Conservation (phyloP, 108 stramenopile species). For the Mediolabrus comicus region DNA sequence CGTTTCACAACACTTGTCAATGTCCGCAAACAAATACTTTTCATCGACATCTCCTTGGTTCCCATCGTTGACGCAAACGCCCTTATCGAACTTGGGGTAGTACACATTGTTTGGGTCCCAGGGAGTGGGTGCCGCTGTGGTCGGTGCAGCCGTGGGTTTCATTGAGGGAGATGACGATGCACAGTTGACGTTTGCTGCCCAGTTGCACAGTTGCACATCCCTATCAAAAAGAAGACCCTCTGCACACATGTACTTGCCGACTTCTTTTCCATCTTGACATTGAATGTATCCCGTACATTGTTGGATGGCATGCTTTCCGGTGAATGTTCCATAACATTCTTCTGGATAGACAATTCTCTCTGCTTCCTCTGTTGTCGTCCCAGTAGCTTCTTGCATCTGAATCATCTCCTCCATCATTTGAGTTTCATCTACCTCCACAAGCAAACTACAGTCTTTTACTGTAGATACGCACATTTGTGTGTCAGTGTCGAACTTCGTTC, state of each 20-base stretch:
- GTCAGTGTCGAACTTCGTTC: slow-evolving; percentile 12
- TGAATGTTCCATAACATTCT: not conserved
- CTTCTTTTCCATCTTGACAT: slow-evolving; percentile 2
- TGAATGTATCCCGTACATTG: slow-evolving; percentile 15
- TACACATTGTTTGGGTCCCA: slow-evolving; percentile 14
- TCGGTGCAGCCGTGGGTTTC: slow-evolving; percentile 5
- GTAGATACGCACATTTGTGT: slow-evolving; percentile 5
- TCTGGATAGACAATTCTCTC: slow-evolving; percentile 10
- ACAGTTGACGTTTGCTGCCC: slow-evolving; percentile 3
- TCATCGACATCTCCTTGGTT: not conserved
- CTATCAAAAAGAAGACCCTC: slow-evolving; percentile 10
- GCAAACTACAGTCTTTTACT: not conserved
- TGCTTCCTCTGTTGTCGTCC: not conserved
- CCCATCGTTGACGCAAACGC: slow-evolving; percentile 21
- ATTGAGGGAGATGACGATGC: slow-evolving; percentile 7
- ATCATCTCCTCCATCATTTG: not conserved
- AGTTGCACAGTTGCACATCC: slow-evolving; percentile 10
- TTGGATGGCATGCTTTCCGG: slow-evolving; percentile 10
- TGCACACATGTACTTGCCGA: slow-evolving; percentile 4
- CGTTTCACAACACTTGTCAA: slow-evolving; percentile 5
- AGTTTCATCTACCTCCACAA: not conserved
- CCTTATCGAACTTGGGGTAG: slow-evolving; percentile 24
- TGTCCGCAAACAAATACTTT: slow-evolving; percentile 5
- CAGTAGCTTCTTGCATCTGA: not conserved
- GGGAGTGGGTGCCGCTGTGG: slow-evolving; percentile 6